Percentiles rank a stretch among this genome's conserved stretches.
Evolutionary conservation across 495 filamentous ascomycete species (phyloP).

Genomic region (Penicillium desertorum): DNA sequence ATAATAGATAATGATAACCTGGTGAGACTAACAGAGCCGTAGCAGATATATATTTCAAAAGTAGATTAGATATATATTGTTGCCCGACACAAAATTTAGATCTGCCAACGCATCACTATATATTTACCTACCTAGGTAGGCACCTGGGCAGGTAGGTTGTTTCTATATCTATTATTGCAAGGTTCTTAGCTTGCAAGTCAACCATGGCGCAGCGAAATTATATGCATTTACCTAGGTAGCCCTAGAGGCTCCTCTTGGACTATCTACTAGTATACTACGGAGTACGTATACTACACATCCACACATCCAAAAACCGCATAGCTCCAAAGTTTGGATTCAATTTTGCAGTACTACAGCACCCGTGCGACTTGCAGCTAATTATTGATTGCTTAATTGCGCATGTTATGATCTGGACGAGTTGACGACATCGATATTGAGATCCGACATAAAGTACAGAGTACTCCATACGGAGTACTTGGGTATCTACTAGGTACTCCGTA

Average conservation of each 20-base stretch:
- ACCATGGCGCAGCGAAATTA: constrained; percentile 19
- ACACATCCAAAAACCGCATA: too few relatives aligned
- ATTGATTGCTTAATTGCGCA: constrained; percentile 18
- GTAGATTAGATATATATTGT: constrained; percentile 4
- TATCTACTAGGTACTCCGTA: not conserved
- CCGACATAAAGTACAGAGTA: not conserved
- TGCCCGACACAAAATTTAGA: constrained; percentile 15
- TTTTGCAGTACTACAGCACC: not conserved
- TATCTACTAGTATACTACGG: not conserved
- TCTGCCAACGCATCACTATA: constrained; percentile 23
- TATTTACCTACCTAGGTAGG: not conserved
- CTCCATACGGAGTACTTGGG: not conserved
- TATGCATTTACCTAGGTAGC: too few relatives aligned
- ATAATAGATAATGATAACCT: not conserved
- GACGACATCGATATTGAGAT: not conserved
- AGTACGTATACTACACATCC: not conserved
- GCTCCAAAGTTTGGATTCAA: not conserved
- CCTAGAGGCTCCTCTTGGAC: not conserved
- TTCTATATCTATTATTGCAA: not conserved
- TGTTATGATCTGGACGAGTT: not conserved
- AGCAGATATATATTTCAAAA: not conserved
- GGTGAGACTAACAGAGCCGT: not conserved
- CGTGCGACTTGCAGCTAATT: constrained; percentile 20
- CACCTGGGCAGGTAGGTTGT: too few relatives aligned
- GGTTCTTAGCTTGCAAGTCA: constrained; percentile 6